Percentiles rank a stretch among this genome's conserved stretches.
These are phyloP conservation scores for Bolboschoenus planiculmis DNA, from an alignment of 176 grass and related monocot genomes.

Conservation along the genomic window DNA sequence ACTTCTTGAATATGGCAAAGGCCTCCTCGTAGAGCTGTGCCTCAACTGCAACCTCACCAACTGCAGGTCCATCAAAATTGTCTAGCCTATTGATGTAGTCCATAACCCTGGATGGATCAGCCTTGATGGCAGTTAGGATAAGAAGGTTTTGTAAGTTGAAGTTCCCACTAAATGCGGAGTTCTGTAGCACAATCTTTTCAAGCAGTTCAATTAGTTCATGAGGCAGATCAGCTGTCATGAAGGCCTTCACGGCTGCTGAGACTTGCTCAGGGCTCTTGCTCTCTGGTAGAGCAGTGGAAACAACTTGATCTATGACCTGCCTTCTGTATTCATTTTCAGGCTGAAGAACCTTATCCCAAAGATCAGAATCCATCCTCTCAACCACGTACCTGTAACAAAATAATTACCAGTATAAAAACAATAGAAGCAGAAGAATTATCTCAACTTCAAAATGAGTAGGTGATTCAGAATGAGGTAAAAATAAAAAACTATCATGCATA, in stretches of 20 bases:
- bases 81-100: slow-evolving; percentile 93
- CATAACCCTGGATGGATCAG: slow-evolving; percentile 91
- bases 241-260: slow-evolving; percentile 97
- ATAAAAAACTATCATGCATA: slow-evolving; percentile 21
- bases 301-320: slow-evolving; percentile 96
- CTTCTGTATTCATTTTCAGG: slow-evolving; percentile 99
- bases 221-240: slow-evolving; percentile 96
- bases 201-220: slow-evolving; percentile 97
- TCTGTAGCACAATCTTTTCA: slow-evolving; percentile 98
- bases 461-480: not conserved
- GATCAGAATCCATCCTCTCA: slow-evolving; percentile 92
- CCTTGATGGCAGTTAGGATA: slow-evolving; percentile 95
- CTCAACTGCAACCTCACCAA: slow-evolving; percentile 92
- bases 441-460: not conserved
- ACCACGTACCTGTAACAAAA: slow-evolving; percentile 73
- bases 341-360: slow-evolving; percentile 93
- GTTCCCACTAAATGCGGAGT: slow-evolving; percentile 96
- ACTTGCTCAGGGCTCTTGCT: slow-evolving; percentile 99
- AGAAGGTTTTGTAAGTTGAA: slow-evolving; percentile 96
- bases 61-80: slow-evolving; percentile 97
- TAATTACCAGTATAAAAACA: not conserved
- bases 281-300: slow-evolving; percentile 90
- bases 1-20: slow-evolving; percentile 98
- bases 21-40: slow-evolving; percentile 90
- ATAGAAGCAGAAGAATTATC: slow-evolving; percentile 17